These are phyloP conservation scores for Penicillium sp. DNA, from an alignment of 2,329 filamentous ascomycete genomes.

Conservation along the genomic window DNA sequence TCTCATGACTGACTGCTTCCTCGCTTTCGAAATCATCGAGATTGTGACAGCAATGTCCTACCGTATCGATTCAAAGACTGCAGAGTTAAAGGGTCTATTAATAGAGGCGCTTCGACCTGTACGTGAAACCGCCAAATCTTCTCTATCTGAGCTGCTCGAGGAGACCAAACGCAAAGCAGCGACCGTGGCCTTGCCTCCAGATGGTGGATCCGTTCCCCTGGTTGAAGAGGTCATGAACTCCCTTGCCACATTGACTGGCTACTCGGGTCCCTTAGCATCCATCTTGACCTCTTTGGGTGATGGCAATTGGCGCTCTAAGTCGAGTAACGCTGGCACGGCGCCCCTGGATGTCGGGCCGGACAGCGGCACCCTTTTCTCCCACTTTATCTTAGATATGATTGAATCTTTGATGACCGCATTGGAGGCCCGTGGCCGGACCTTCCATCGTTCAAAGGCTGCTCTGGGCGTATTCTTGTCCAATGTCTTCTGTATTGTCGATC, in stretches of 20 bases:
- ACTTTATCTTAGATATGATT: slow-evolving; percentile 88
- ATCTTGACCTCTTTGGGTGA: slow-evolving; percentile 92
- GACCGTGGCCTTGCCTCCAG: slow-evolving; percentile 68
- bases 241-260: slow-evolving; percentile 82
- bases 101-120: slow-evolving; percentile 85
- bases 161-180: slow-evolving; percentile 74
- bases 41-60: slow-evolving; percentile 79
- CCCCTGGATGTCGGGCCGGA: slow-evolving; percentile 87
- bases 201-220: slow-evolving; percentile 76
- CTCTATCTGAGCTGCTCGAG: slow-evolving; percentile 78
- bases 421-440: slow-evolving; percentile 68
- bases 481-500: slow-evolving; percentile 78
- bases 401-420: slow-evolving; percentile 75
- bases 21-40: slow-evolving; percentile 93
- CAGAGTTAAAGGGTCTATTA: slow-evolving; percentile 80
- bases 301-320: slow-evolving; percentile 75
- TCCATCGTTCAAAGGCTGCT: slow-evolving; percentile 75
- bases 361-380: slow-evolving; percentile 80
- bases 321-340: slow-evolving; percentile 66
- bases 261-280: slow-evolving; percentile 80
- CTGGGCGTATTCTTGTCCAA: slow-evolving; percentile 92
- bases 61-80: slow-evolving; percentile 77
- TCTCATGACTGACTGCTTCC: slow-evolving; percentile 85
- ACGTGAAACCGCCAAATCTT: slow-evolving; percentile 86
- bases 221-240: slow-evolving; percentile 84